phyloP scores from a whole-genome alignment of 306 rosid species.

The Vachellia collinsii region DNA sequence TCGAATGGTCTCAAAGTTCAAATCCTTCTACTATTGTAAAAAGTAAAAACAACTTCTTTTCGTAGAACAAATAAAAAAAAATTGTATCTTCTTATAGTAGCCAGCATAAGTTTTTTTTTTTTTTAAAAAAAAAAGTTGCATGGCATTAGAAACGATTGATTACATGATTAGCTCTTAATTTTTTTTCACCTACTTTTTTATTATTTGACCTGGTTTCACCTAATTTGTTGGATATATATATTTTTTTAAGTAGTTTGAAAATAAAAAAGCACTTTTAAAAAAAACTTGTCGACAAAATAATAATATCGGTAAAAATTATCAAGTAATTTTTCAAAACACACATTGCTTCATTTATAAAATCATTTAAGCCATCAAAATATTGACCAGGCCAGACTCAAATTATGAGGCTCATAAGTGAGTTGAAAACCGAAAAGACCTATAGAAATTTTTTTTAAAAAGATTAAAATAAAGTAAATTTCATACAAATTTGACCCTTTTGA shows the following conservation, averaged over 20 bases:
- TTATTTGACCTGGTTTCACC: background rate
- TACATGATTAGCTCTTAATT: background rate
- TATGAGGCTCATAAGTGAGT: background rate
- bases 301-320: background rate
- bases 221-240: too few species aligned
- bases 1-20: too few species aligned
- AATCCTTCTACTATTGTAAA: too few species aligned
- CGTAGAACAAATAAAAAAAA: too few species aligned
- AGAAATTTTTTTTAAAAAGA: too few species aligned
- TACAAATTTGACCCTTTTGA: background rate
- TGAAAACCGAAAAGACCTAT: background rate
- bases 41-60: too few species aligned
- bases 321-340: background rate
- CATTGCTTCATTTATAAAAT: background rate
- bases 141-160: background rate
- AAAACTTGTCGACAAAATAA: too few species aligned
- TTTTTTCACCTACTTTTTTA: background rate
- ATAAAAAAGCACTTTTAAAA: background rate
- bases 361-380: background rate
- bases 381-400: background rate
- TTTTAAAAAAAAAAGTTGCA: too few species aligned
- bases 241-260: background rate
- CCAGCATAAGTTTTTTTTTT: too few species aligned
- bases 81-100: too few species aligned
- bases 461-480: too few species aligned